Base-by-base conservation (phyloP, 371 early-diverging fungal species). In the Umbelopsis sp. region DNA sequence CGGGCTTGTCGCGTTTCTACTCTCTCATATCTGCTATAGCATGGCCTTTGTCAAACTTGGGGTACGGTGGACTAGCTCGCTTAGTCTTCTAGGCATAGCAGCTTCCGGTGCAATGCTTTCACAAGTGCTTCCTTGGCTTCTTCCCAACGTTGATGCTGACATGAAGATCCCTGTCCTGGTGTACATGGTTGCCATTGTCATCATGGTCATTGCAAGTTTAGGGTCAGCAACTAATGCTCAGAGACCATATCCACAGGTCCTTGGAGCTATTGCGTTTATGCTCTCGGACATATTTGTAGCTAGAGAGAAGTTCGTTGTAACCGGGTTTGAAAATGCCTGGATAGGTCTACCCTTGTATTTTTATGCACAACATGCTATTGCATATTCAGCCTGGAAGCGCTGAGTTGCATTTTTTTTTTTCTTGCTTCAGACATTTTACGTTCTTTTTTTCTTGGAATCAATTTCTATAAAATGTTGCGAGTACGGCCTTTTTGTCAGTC, bases 1-100 rank as follows among this genome's bases (percentile, higher is more conserved):
- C 35, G 57, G 57, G 5, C 29, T 57, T 11, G 57, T 57, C 9
- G 22, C 57, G 35, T 57, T 57, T 35, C 35, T 57, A 16, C 35
- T 57, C 18, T 57, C 57, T 6, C 57, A 57, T 57, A 57, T 57
- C 11, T 57, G 57, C 35, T 57, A 57, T 18, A 57, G 35, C 29
- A 35, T 57, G 57, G 57, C 57, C 18, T 57, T 57, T 57, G 57
- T 57, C 35, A 57, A 57, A 57, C 57, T 57, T 35, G 57, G 57
- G 37, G 57, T 57, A 35, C 57, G 35, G 2, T 57, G 57, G 57
- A 57, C 57, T 35, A 57, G 38, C 35, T 8, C 57, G 29, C 32
- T 29, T 18, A 57, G 57, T 57, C 35, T 57, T 18, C 29, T 35
- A 5, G 57, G 57, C 18, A 32, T 57, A 1, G 57, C 57, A 11